Conservation (phyloP, 495 filamentous ascomycete genomes). For the Terfezia claveryi region DNA sequence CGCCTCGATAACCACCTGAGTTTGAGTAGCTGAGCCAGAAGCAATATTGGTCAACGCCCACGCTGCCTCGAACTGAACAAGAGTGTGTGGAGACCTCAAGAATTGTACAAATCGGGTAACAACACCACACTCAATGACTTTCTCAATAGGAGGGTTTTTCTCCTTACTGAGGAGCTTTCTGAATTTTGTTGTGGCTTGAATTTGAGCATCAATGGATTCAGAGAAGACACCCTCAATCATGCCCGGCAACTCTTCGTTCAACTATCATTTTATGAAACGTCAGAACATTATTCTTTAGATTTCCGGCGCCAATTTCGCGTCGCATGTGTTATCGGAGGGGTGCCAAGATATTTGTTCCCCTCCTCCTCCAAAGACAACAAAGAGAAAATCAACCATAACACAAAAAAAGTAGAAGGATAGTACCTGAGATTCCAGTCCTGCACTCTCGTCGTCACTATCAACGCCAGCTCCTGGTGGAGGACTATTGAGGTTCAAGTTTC, state of each 20-base stretch:
- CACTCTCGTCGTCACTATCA: conserved; percentile 93
- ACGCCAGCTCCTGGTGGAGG: conserved; percentile 70
- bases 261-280: conserved; percentile 27
- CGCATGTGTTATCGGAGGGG: neutral
- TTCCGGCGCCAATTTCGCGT: too few relatives aligned
- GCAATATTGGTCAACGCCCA: conserved; percentile 99
- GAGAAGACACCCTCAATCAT: conserved; percentile 98
- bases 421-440: conserved; percentile 90
- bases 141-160: conserved; percentile 96
- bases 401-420: conserved; percentile 21
- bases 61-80: conserved; percentile 97
- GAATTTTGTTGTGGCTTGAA: conserved; percentile 98
- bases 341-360: neutral
- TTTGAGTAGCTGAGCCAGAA: conserved; percentile 88
- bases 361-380: neutral
- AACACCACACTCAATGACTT: conserved; percentile 96
- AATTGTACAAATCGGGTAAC: conserved; percentile 96
- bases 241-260: conserved; percentile 90
- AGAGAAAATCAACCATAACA: neutral
- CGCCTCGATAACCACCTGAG: conserved; percentile 95
- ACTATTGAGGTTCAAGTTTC: conserved; percentile 64
- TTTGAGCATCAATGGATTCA: conserved; percentile 92
- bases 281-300: neutral
- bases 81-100: conserved; percentile 88
- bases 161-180: conserved; percentile 94